Evolutionary conservation across 768 basidiomycete species (phyloP).

Genomic region (Suillus weaverae): DNA sequence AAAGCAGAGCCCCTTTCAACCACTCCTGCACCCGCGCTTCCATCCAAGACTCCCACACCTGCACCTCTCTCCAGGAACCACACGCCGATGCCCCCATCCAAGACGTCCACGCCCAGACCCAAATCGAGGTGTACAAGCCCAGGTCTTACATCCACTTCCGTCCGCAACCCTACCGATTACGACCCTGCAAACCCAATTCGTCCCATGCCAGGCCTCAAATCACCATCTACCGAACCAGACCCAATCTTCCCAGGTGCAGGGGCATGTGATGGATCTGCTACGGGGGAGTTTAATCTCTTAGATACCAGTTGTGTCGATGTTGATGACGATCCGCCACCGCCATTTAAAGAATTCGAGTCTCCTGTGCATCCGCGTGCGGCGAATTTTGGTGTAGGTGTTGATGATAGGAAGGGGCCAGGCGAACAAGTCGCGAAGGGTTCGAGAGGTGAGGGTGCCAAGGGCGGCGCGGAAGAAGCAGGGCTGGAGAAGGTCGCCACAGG

Average conservation of each 20-base stretch:
- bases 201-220: constrained; percentile 3
- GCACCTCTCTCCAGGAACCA: background rate
- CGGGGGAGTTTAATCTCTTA: constrained; percentile 10
- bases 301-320: constrained; percentile 3
- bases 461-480: background rate
- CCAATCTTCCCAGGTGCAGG: background rate
- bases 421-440: background rate
- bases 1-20: background rate
- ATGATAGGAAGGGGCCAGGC: background rate
- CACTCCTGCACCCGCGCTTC: background rate
- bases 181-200: constrained; percentile 1
- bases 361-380: constrained; percentile 3
- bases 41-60: background rate
- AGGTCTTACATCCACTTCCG: constrained; percentile 9
- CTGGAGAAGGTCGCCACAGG: no score
- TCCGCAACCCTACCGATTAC: background rate
- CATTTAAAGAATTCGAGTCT: background rate
- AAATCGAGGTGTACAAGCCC: background rate
- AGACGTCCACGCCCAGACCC: background rate
- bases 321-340: constrained; percentile 10
- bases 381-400: background rate
- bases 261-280: background rate
- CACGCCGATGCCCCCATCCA: background rate
- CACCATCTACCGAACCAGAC: background rate
- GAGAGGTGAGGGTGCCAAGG: background rate